Base-by-base conservation (phyloP, 208 protist species). In the Acanthamoeba castellanii region DNA sequence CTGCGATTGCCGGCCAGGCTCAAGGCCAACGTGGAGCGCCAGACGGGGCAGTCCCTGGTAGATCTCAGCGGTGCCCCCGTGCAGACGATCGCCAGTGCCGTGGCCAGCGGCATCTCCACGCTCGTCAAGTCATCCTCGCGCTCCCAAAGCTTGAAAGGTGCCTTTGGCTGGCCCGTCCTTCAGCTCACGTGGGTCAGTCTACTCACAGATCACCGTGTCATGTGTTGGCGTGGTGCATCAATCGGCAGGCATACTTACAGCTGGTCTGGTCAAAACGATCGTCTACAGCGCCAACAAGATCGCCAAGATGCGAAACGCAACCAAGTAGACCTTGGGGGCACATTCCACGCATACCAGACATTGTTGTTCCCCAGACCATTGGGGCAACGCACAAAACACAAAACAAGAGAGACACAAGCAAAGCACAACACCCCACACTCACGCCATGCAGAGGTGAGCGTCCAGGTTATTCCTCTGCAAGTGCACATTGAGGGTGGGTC, bases 241-340 rank as follows among this genome's bases (percentile, higher is more conserved):
- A 1, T 25, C 2, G 61, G 2, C 61, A 88, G 81, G 81, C 0
- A 64, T 88, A 42, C 27, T 88, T 1, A 88, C 81, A 14, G 81
- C 81, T 30, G 81, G 81, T 61, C 50, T 88, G 42, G 81, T 88
- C 8, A 88, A 88, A 27, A 88, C 81, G 47, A 27, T 88, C 6
- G 81, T 88, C 47, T 88, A 88, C 81, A 88, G 81, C 81, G 81
- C 81, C 34, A 88, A 64, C 81, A 88, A 88, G 81, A 88, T 88
- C 20, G 34, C 50, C 81, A 88, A 88, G 81, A 88, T 88, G 81
- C 81, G 81, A 11, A 88, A 88, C 50, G 81, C 81, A 13, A 88
- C 81, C 22, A 81, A 81, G 52, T 81, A 81, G 30, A 13, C 18
- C 61, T 27, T 68, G 22, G 4, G 27, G 27, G 20, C 52, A 57